A percentile compares a stretch with the other conserved stretches of the same genome.
These are phyloP conservation scores for Fusarium sterilihyphosum DNA, from an alignment of 2,329 filamentous ascomycete species.

Conservation along the genomic window DNA sequence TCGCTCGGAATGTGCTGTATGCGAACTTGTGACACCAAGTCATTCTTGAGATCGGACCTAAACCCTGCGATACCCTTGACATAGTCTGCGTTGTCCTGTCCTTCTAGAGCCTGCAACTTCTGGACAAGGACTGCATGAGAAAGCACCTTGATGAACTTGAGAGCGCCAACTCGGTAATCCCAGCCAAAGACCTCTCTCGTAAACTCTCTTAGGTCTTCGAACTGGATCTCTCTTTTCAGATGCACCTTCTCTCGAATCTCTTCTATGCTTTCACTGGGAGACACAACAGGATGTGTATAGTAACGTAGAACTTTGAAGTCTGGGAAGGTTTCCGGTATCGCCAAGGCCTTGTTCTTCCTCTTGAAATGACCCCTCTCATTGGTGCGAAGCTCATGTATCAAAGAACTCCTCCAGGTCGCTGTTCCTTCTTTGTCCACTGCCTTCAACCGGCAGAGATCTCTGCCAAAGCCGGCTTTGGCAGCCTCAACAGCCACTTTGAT, in stretches of 20 bases:
- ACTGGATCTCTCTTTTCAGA: conserved; percentile 38
- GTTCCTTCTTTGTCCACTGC: conserved; percentile 68
- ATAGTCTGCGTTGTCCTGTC: conserved; percentile 55
- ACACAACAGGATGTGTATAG: conserved; percentile 89
- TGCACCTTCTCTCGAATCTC: conserved; percentile 41
- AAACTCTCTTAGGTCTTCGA: conserved; percentile 74
- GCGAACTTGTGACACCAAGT: conserved; percentile 79
- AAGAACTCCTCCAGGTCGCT: conserved; percentile 73
- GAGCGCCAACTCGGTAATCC: conserved; percentile 79
- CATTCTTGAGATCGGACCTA: conserved; percentile 77
- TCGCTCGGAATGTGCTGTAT: conserved; percentile 80
- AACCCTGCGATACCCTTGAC: conserved; percentile 74
- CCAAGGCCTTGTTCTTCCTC: conserved; percentile 76
- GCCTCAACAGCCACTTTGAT: conserved; percentile 91
- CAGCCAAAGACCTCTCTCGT: conserved; percentile 86
- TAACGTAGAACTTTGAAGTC: conserved; percentile 81
- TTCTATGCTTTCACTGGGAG: conserved; percentile 62
- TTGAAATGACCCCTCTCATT: conserved; percentile 87
- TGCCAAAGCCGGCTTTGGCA: conserved; percentile 86
- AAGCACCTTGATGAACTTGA: conserved; percentile 84
- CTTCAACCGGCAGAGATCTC: conserved; percentile 73
- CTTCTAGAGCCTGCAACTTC: conserved; percentile 53
- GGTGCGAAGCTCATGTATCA: conserved; percentile 80
- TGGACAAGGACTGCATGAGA: conserved; percentile 78
- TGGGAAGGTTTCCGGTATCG: conserved; percentile 84